Evolutionary conservation across 148 eudicot species (phyloP).

Genomic region (Salicornia ramosissima): DNA sequence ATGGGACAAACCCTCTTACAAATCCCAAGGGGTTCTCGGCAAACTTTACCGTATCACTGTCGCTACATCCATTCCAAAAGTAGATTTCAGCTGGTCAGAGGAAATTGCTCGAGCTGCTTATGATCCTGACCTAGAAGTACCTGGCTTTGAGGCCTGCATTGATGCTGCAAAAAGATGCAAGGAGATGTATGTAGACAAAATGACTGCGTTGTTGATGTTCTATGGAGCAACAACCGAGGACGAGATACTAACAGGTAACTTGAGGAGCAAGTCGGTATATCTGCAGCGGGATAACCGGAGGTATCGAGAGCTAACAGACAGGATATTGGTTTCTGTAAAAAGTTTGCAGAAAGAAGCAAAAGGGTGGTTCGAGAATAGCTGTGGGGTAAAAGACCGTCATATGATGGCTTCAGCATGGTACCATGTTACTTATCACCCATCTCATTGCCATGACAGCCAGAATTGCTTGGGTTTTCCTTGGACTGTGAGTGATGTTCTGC

Average conservation of each 20-base stretch:
- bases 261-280: constrained; percentile 46
- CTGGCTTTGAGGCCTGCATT: constrained; percentile 56
- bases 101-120: constrained; percentile 43
- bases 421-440: constrained; percentile 72
- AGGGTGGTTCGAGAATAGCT: constrained; percentile 67
- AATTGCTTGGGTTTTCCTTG: constrained; percentile 88
- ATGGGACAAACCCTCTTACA: constrained; percentile 61
- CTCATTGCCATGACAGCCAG: constrained; percentile 43
- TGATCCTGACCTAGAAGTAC: constrained; percentile 59
- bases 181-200: constrained; percentile 64
- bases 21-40: constrained; percentile 64
- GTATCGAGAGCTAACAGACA: constrained; percentile 63
- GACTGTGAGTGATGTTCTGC: constrained; percentile 66
- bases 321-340: constrained; percentile 65
- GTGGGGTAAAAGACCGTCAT: constrained; percentile 37
- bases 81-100: constrained; percentile 33
- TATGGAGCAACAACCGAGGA: constrained; percentile 68
- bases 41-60: constrained; percentile 73
- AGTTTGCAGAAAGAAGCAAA: constrained; percentile 66
- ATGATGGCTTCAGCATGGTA: constrained; percentile 96
- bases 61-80: constrained; percentile 26
- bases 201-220: constrained; percentile 49
- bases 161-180: constrained; percentile 57
- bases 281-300: constrained; percentile 74
- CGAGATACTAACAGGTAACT: constrained; percentile 77